These are phyloP conservation scores for Penicillium coffeae DNA, from an alignment of 495 filamentous ascomycete species.

Conservation along the genomic window DNA sequence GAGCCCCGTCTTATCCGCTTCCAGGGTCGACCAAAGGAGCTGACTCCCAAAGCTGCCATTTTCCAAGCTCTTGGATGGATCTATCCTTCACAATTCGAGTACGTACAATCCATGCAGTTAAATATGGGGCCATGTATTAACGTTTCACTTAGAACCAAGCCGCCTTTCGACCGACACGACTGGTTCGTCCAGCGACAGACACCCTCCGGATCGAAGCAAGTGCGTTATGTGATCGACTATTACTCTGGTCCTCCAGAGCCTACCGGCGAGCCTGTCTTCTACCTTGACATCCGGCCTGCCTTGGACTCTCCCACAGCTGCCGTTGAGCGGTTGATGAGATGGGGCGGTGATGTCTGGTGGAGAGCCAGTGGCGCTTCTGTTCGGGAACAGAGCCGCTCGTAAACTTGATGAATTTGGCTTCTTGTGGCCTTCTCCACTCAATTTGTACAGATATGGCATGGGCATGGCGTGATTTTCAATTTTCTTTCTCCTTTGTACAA, in stretches of 20 bases:
- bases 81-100: slow-evolving; percentile 77
- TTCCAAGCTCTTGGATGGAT: slow-evolving; percentile 71
- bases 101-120: slow-evolving; percentile 21
- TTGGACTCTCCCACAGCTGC: slow-evolving; percentile 77
- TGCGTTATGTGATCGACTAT: slow-evolving; percentile 97
- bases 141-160: slow-evolving; percentile 53
- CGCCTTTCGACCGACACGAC: slow-evolving; percentile 97
- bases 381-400: slow-evolving; percentile 32
- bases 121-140: slow-evolving; percentile 9
- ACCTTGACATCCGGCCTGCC: slow-evolving; percentile 92
- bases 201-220: slow-evolving; percentile 62
- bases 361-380: slow-evolving; percentile 71
- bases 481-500: slow-evolving; percentile 5
- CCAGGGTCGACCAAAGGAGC: slow-evolving; percentile 79
- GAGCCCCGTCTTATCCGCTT: slow-evolving; percentile 77
- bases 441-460: slow-evolving; percentile 26
- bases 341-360: slow-evolving; percentile 94
- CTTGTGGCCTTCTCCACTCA: slow-evolving; percentile 26
- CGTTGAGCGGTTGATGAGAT: slow-evolving; percentile 78
- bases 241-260: slow-evolving; percentile 85
- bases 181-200: slow-evolving; percentile 80
- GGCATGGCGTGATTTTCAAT: slow-evolving; percentile 18
- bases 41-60: slow-evolving; percentile 85
- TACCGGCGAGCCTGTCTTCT: slow-evolving; percentile 93
- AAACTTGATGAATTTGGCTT: slow-evolving; percentile 1